These are phyloP conservation scores for Helotiales sp. DNA, from an alignment of 2,329 filamentous ascomycete species.

Conservation along the genomic window DNA sequence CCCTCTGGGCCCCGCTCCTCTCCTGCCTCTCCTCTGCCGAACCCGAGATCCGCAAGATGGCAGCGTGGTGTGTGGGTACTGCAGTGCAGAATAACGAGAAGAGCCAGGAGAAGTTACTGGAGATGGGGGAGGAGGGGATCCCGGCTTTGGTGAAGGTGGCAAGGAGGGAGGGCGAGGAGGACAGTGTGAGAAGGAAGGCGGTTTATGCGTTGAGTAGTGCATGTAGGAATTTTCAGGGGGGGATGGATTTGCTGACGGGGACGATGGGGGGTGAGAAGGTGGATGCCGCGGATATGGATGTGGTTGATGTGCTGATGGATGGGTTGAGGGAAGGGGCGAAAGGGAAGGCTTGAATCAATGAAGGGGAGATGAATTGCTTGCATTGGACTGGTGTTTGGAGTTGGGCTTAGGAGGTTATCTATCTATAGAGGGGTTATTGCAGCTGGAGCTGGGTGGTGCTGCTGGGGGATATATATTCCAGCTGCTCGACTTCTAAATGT, in stretches of 20 bases:
- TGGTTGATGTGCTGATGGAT: slow-evolving; percentile 76
- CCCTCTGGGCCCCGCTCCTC: slow-evolving; percentile 82
- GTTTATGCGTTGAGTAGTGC: slow-evolving; percentile 86
- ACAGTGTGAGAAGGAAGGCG: slow-evolving; percentile 80
- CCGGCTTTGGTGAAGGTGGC: slow-evolving; percentile 70
- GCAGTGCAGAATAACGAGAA: slow-evolving; percentile 95
- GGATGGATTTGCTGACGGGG: slow-evolving; percentile 70
- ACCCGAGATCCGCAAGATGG: slow-evolving; percentile 77
- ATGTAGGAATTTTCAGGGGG: slow-evolving; percentile 87
- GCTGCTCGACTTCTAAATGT: neutral
- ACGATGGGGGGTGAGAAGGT: slow-evolving; percentile 62
- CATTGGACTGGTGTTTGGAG: slow-evolving; percentile 24
- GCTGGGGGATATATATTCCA: neutral
- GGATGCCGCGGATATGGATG: slow-evolving; percentile 88
- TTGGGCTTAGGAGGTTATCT: slow-evolving; percentile 4
- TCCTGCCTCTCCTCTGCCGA: slow-evolving; percentile 70
- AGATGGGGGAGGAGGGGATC: slow-evolving; percentile 73
- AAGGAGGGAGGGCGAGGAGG: slow-evolving; percentile 61
- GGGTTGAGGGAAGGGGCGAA: slow-evolving; percentile 59
- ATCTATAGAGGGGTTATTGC: neutral
- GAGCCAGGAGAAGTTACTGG: slow-evolving; percentile 73
- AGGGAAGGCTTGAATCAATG: neutral
- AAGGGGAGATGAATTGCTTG: neutral
- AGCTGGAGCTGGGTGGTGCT: neutral
- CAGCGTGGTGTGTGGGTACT: slow-evolving; percentile 92